Evolutionary conservation across 169 alveolate species (phyloP), one percentile per base, ranked within the genome.

Genomic region (Eimeria sp.): DNA sequence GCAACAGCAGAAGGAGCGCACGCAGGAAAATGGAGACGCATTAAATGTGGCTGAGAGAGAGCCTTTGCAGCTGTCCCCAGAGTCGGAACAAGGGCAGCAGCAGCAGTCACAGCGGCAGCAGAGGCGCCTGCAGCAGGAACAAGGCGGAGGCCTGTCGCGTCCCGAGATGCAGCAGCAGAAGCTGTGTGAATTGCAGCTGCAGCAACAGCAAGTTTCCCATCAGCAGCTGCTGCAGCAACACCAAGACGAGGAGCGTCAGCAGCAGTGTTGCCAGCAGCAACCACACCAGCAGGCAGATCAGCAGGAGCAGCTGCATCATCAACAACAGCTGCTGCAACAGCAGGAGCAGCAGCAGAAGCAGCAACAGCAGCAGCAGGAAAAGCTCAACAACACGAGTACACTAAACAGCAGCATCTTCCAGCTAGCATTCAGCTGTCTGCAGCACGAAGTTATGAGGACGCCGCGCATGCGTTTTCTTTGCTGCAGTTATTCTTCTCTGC

Each of bases 351-450:
- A 51, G 58, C 58, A 51, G 61, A 1, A 54, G 61, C 61, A 7
- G 61, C 61, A 54, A 3, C 61, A 54, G 67, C 58, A 78, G 88
- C 67, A 49, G 34, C 88, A 47, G 88, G 67, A 78, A 67, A 25
- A 43, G 88, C n/a, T n/a, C 57, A n/a, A 34, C 20, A 34, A 30
- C 34, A 20, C 20, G 54, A 20, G 63, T 67, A 78, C 88, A 0
- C 3, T 78, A 1, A 49, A 45, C 67, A 78, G 88, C 88, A 78
- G 63, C 34, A 43, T 7, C 5, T 34, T 14, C 7, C 88, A 78
- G 65, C 88, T 78, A 9, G 88, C 88, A 10, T 78, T 78, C 67
- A 14, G 43, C 47, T 78, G 67, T 47, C 65, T 78, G 88, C 88
- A 78, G 67, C 88, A 78, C 43, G 88, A 78, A 49, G 22, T 43